A percentile compares a stretch with the other conserved stretches of the same genome.
These are phyloP conservation scores for Lachnellula suecica DNA, from an alignment of 2,329 filamentous ascomycete species.

Conservation along the genomic window DNA sequence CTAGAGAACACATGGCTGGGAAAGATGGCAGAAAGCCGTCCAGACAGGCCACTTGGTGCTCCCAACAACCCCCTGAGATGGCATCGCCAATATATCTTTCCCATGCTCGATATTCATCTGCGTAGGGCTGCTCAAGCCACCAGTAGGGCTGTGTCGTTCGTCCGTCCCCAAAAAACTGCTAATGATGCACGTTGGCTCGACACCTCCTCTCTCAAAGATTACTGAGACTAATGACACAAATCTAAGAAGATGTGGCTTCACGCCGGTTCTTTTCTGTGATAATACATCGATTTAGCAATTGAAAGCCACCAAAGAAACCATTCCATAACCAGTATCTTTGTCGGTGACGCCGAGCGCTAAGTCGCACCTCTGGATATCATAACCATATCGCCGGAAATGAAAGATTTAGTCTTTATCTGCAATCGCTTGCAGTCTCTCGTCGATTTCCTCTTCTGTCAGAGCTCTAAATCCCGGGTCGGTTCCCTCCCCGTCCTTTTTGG, in stretches of 20 bases:
- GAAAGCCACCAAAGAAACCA: slow-evolving; percentile 9
- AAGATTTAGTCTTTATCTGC: slow-evolving; percentile 90
- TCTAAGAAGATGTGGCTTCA: slow-evolving; percentile 22
- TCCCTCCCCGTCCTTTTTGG: slow-evolving; percentile 78
- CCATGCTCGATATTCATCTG: slow-evolving; percentile 3
- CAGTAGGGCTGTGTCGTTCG: slow-evolving; percentile 21
- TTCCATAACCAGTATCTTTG: slow-evolving; percentile 8
- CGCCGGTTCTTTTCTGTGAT: slow-evolving; percentile 17
- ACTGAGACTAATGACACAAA: slow-evolving; percentile 24
- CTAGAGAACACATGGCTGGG: background rate
- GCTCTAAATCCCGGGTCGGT: slow-evolving; percentile 78
- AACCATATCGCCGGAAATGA: slow-evolving; percentile 6
- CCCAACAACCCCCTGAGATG: background rate
- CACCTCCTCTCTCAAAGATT: slow-evolving; percentile 2
- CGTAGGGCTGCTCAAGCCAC: slow-evolving; percentile 23
- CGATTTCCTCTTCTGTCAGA: slow-evolving; percentile 96
- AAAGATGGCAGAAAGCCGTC: background rate
- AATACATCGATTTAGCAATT: slow-evolving; percentile 21
- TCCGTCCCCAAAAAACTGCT: slow-evolving; percentile 8
- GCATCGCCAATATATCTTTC: slow-evolving; percentile 14
- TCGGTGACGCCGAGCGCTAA: slow-evolving; percentile 27
- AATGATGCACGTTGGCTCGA: slow-evolving; percentile 7
- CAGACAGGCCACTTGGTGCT: slow-evolving; percentile 1
- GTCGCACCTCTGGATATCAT: slow-evolving; percentile 21
- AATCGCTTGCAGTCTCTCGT: slow-evolving; percentile 96